phyloP scores from a whole-genome alignment of 768 basidiomycete genomes.

The Suillus fuscotomentosus region DNA sequence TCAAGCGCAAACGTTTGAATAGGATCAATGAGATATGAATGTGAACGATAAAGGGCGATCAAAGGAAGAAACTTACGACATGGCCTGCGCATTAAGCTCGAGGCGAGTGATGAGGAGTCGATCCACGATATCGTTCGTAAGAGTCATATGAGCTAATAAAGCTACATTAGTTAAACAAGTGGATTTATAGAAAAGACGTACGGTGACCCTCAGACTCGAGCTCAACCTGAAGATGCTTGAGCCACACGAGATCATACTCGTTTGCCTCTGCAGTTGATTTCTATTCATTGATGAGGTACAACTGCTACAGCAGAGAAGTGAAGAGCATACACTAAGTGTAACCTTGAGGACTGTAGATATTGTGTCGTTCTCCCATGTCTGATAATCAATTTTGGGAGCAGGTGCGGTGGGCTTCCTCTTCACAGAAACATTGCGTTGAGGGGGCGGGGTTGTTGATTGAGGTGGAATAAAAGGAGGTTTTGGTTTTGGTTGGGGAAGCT shows the following conservation, averaged over 20 bases:
- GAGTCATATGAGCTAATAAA: constrained; percentile 34
- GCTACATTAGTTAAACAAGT: neutral
- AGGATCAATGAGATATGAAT: neutral
- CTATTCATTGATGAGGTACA: constrained; percentile 32
- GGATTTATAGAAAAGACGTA: constrained; percentile 19
- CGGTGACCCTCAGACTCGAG: constrained; percentile 57
- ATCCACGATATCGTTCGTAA: constrained; percentile 65
- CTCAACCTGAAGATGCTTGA: constrained; percentile 74
- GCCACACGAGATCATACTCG: constrained; percentile 75
- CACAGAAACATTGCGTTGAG: constrained; percentile 32
- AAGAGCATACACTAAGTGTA: constrained; percentile 68
- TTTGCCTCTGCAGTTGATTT: constrained; percentile 56
- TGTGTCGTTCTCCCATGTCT: constrained; percentile 72
- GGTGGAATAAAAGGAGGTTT: constrained; percentile 19
- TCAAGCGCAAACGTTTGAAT: neutral
- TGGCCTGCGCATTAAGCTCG: constrained; percentile 69
- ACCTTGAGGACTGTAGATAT: constrained; percentile 70
- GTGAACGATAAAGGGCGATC: neutral
- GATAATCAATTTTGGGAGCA: constrained; percentile 48
- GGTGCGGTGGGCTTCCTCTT: constrained; percentile 48
- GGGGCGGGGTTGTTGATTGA: constrained; percentile 29
- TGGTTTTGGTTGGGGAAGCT: constrained; percentile 37
- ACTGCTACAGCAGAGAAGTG: neutral
- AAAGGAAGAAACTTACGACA: constrained; percentile 52
- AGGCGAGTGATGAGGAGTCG: constrained; percentile 81